Evolutionary conservation across 1,139 yeast genomes (phyloP).

Genomic region (Barnettozyma hawaiiensis): DNA sequence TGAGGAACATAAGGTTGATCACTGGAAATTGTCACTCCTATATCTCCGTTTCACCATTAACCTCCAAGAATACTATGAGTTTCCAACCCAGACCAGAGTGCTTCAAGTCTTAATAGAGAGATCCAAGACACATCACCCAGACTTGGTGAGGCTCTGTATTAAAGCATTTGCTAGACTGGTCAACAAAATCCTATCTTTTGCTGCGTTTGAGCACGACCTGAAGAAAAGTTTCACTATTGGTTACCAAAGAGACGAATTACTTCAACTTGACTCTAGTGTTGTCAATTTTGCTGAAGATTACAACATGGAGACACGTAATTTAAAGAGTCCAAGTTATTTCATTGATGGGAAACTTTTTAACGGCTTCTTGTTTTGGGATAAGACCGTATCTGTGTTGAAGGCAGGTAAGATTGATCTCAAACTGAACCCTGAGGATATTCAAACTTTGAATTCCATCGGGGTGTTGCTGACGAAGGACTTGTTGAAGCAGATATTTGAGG

Average conservation of each 20-base stretch:
- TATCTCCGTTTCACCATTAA: conserved; percentile 50
- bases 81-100: conserved; percentile 39
- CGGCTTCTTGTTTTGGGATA: conserved; percentile 84
- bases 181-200: conserved; percentile 46
- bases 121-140: conserved; percentile 69
- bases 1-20: conserved; percentile 37
- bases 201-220: conserved; percentile 49
- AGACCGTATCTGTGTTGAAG: conserved; percentile 44
- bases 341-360: conserved; percentile 50
- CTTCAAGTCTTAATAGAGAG: conserved; percentile 46
- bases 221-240: conserved; percentile 40
- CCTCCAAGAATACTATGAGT: conserved; percentile 52
- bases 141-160: conserved; percentile 56
- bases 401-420: conserved; percentile 21
- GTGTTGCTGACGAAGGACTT: conserved; percentile 47
- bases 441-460: conserved; percentile 46
- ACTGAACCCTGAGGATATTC: conserved; percentile 32
- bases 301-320: conserved; percentile 48
- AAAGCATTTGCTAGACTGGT: conserved; percentile 57
- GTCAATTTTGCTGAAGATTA: conserved; percentile 39
- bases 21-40: conserved; percentile 67
- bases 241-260: conserved; percentile 36
- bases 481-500: conserved; percentile 47
- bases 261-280: conserved; percentile 35
- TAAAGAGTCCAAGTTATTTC: conserved; percentile 44